Base-by-base conservation (phyloP, 192 early-diverging fungal genomes). In the Phlyctochytrium bullatum region DNA sequence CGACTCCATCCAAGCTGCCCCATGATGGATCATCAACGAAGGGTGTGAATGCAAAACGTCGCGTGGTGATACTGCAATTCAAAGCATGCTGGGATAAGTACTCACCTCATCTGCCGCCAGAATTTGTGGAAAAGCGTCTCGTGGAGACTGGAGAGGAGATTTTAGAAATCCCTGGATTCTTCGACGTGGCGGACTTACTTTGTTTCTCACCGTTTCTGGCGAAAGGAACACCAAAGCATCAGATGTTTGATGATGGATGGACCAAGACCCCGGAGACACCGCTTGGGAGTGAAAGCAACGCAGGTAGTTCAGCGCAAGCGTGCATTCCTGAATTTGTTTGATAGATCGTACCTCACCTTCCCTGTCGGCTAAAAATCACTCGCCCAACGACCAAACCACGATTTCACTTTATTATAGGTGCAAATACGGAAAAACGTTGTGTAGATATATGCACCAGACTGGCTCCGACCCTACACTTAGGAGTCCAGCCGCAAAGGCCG, bases 61-160 rank as follows among this genome's bases (percentile, higher is more conserved):
- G 75, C 4, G 62, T 80, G n/a, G 30, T 73, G 12, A 27, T 69
- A 24, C 20, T 33, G 2, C 78, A 77, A 34, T 67, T 80, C 17
- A 52, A 47, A 34, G 65, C 76, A 54, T 80, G 78, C 50, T 80
- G 78, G 78, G 67, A 72, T 16, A 68, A 69, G 64, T 80, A 68
- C 56, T 40, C 52, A 3, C 59, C 66, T 28, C 75, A 80, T 40
- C 57, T 80, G 29, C 61, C 68, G 12, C 52, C 29, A 52, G 67
- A 69, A 40, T 57, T 63, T 2, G 20, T 74, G 32, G 59, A 68
- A 51, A 53, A 51, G 0, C 51, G 69, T 2, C 65, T 76, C 30
- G 67, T 80, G 17, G 68, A 74, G 50, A 56, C 68, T 36, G 78
- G 78, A 2, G 78, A 80, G 58, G 33, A 34, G 1, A 34, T 80